These are phyloP conservation scores for Raphanus sativus DNA, from an alignment of 345 rosid genomes.

Conservation along the genomic window DNA sequence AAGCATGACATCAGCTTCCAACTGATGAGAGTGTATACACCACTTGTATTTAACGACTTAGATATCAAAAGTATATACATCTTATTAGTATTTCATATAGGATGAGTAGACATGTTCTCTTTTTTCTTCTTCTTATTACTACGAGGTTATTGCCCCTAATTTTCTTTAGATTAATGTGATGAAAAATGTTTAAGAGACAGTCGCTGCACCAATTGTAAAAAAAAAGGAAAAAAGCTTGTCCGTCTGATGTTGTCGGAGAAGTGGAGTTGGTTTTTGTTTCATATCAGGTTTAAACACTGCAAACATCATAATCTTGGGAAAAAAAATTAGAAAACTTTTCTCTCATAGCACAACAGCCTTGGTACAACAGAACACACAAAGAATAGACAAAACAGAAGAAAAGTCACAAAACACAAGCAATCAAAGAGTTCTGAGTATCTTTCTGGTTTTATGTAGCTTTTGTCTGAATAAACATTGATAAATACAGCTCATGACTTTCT, in stretches of 20 bases:
- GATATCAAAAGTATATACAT: too few species aligned
- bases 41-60: too few species aligned
- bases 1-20: too few species aligned
- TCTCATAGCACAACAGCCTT: conserved; percentile 34
- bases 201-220: not conserved
- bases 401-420: conserved; percentile 19
- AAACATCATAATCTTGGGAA: not conserved
- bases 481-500: conserved; percentile 24
- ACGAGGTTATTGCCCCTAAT: not conserved
- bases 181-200: not conserved
- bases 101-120: too few species aligned
- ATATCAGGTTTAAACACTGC: not conserved
- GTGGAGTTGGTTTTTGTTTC: not conserved
- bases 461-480: conserved; percentile 23
- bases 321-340: not conserved
- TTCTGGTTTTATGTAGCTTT: conserved; percentile 10
- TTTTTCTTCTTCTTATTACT: too few species aligned
- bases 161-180: not conserved
- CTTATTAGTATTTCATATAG: too few species aligned
- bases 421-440: conserved; percentile 31
- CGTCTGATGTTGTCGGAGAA: not conserved
- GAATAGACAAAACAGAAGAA: not conserved
- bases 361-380: conserved; percentile 5
- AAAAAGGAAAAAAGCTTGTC: not conserved
- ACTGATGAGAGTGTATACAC: too few species aligned